Evolutionary conservation across 1,284 basidiomycete genomes (phyloP).

Genomic region (Golubevia pallescens): DNA sequence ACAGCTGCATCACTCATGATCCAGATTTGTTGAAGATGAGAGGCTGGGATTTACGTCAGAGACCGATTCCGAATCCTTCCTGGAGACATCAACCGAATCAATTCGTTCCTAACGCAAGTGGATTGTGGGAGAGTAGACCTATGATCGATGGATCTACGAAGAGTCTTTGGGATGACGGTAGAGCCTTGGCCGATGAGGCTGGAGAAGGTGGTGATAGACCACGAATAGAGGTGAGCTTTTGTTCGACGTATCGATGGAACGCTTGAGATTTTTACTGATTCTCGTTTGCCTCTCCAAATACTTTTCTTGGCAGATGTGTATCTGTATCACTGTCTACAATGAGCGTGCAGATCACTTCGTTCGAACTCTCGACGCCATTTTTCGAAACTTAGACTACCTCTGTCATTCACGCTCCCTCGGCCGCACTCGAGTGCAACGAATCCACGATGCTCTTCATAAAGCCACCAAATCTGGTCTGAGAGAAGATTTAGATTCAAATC

Average conservation of each 20-base stretch:
- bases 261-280: neutral
- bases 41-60: slow-evolving; percentile 1
- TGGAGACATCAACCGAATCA: neutral
- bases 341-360: slow-evolving; percentile 10
- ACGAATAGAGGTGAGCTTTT: slow-evolving; percentile 8
- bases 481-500: slow-evolving; percentile 5
- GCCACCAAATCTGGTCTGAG: slow-evolving; percentile 1
- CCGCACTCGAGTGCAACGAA: neutral
- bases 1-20: neutral
- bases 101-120: neutral
- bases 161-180: slow-evolving; percentile 7
- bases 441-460: neutral
- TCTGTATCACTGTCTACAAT: slow-evolving; percentile 11
- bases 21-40: neutral
- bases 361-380: slow-evolving; percentile 6
- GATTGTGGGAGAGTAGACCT: neutral
- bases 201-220: slow-evolving; percentile 5
- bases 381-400: neutral
- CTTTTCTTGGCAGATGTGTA: slow-evolving; percentile 4
- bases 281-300: too few relatives aligned
- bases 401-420: neutral
- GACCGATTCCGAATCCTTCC: neutral
- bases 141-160: neutral
- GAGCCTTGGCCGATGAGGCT: slow-evolving; percentile 5
- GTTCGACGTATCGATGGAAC: too few relatives aligned